Conservation (phyloP, 257 asterid species). For the Thymus quinquecostatus region DNA sequence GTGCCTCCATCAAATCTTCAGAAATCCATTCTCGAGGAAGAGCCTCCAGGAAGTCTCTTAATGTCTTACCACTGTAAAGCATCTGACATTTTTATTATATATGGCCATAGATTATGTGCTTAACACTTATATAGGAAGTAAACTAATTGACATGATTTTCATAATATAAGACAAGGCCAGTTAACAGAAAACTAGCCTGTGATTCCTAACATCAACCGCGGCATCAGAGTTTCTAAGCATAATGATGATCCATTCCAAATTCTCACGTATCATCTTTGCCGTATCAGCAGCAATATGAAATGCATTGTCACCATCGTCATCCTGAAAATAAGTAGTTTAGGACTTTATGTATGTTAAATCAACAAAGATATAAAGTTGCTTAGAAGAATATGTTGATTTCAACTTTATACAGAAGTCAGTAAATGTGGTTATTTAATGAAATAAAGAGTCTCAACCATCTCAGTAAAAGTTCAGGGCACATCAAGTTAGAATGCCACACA, state of each 20-base stretch:
- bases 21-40: conserved; percentile 99
- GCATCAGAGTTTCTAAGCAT: conserved; percentile 89
- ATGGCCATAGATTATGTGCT: conserved; percentile 28
- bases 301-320: conserved; percentile 98
- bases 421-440: conserved; percentile 19
- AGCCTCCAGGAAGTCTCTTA: conserved; percentile 87
- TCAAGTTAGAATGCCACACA: conserved; percentile 18
- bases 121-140: not conserved
- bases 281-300: conserved; percentile 97
- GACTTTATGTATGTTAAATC: conserved; percentile 26
- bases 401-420: not conserved
- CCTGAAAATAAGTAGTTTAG: conserved; percentile 56
- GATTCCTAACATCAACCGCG: conserved; percentile 87
- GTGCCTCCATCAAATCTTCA: conserved; percentile 89
- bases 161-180: conserved; percentile 25
- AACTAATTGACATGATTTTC: conserved; percentile 21
- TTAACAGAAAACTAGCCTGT: conserved; percentile 69
- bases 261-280: conserved; percentile 97
- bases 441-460: conserved; percentile 19
- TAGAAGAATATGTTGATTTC: conserved; percentile 14
- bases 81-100: conserved; percentile 28
- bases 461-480: conserved; percentile 8
- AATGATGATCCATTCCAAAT: conserved; percentile 80
- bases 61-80: conserved; percentile 82
- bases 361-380: conserved; percentile 20